Base-by-base conservation (phyloP, 1,284 basidiomycete species). In the Fomitopsis pinicola region DNA sequence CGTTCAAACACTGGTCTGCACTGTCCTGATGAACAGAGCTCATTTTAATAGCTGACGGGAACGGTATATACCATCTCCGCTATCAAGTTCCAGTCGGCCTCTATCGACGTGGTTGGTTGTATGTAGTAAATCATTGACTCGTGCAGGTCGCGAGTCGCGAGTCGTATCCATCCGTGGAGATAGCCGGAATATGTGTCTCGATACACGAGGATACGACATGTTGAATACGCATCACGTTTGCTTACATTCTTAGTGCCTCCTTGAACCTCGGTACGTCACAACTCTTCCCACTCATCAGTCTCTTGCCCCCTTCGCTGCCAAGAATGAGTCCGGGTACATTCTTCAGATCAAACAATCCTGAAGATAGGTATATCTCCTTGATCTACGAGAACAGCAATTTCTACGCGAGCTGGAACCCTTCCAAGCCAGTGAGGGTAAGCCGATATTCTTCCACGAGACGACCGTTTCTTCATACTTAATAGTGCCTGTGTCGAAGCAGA, bases 351-450 rank as follows among this genome's bases (percentile, higher is more conserved):
- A 9, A 14, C 17, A 61, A 57, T 35, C 33, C 61, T 14, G 61
- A 59, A 40, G 12, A 33, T 9, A 50, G 40, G 12, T 62, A 62
- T 44, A 28, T 62, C 26, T 44, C 50, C 15, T 35, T 62, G 14
- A 59, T 62, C 5, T 50, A 48, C 35, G 36, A 45, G 22, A 44
- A 44, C 15, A 59, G 57, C 45, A 55, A 62, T 26, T 57, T 22
- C 26, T 62, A 62, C 45, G 61, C 61, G 5, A 62, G 57, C 35
- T 62, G 61, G 61, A 53, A 59, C 28, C 61, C 61, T n/a, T 38
- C 36, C 6, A 55, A 45, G 42, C 50, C 30, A 8, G 57, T 62
- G 5, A 44, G 53, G 42, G 61, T 62, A 44, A 55, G 61, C 33
- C 26, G 22, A 4, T 4, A 17, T n/a, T 17, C 1, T 40, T 8